Percentiles rank a stretch among this genome's conserved stretches.
Evolutionary conservation across 2,329 filamentous ascomycete genomes (phyloP).

Genomic region (Pseudogymnoascus sp.): DNA sequence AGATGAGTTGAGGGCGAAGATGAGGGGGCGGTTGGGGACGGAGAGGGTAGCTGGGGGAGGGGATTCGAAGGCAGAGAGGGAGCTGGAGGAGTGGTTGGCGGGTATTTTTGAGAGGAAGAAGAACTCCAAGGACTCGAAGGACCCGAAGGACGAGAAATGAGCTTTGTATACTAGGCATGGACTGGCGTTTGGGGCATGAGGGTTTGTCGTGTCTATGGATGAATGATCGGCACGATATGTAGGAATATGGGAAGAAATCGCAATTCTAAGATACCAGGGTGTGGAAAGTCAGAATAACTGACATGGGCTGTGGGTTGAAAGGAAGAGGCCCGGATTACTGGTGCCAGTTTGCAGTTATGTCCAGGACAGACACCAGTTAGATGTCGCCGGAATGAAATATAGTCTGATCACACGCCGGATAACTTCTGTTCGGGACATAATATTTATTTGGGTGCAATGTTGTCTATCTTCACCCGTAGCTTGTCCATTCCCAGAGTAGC

Average conservation of each 20-base stretch:
- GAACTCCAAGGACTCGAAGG: constrained; percentile 29
- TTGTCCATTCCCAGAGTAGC: neutral
- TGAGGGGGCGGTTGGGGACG: constrained; percentile 36
- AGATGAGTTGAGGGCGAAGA: constrained; percentile 53
- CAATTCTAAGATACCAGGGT: constrained; percentile 2
- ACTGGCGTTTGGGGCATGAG: neutral
- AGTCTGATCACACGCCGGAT: neutral
- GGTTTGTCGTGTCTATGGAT: neutral
- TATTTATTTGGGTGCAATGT: neutral
- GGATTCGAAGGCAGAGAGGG: constrained; percentile 48
- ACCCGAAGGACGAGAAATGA: neutral
- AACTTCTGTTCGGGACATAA: neutral
- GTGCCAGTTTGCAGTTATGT: neutral
- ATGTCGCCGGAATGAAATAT: neutral
- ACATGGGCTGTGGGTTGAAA: neutral
- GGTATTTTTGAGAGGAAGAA: constrained; percentile 53
- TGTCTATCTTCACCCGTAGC: neutral
- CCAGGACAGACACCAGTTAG: neutral
- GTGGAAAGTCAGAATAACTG: neutral
- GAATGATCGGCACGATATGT: neutral
- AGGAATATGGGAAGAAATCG: constrained; percentile 5
- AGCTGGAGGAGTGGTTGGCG: constrained; percentile 56
- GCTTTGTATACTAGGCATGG: neutral
- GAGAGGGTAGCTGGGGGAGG: constrained; percentile 29
- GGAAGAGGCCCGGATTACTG: neutral